Evolutionary conservation across 768 basidiomycete species (phyloP).

Genomic region (Hortiboletus flavorubellus): DNA sequence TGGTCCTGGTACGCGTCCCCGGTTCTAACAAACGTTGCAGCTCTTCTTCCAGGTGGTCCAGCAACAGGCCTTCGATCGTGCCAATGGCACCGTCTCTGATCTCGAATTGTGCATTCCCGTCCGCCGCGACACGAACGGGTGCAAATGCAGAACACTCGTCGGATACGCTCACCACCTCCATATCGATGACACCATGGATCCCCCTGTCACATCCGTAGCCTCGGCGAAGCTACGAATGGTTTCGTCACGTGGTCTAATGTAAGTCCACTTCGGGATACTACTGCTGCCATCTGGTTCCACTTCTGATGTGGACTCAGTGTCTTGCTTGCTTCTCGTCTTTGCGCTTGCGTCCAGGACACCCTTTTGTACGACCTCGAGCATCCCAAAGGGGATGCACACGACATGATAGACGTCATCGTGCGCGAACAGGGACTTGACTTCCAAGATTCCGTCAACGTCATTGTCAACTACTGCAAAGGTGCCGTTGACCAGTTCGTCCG

Average conservation of each 20-base stretch:
- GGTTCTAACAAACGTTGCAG: constrained; percentile 76
- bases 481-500: constrained; percentile 67
- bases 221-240: constrained; percentile 78
- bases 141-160: constrained; percentile 78
- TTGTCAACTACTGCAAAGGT: constrained; percentile 69
- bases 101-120: constrained; percentile 77
- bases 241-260: constrained; percentile 87
- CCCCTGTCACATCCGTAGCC: constrained; percentile 55
- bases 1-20: constrained; percentile 59
- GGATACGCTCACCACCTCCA: constrained; percentile 78
- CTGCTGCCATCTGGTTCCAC: background rate
- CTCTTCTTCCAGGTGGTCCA: constrained; percentile 79
- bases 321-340: too few species aligned
- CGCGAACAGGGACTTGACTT: constrained; percentile 65
- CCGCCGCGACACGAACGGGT: constrained; percentile 78
- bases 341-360: constrained; percentile 52
- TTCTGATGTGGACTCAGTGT: background rate
- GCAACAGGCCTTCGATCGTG: constrained; percentile 68
- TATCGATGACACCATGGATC: constrained; percentile 69
- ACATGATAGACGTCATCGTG: constrained; percentile 83
- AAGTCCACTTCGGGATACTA: constrained; percentile 28
- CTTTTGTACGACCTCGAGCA: constrained; percentile 87
- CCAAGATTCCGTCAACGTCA: constrained; percentile 71
- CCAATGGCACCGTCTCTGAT: constrained; percentile 60
- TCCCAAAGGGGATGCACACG: constrained; percentile 76